Conservation (phyloP, 148 eudicot species). For the Suaeda aralocaspica region DNA sequence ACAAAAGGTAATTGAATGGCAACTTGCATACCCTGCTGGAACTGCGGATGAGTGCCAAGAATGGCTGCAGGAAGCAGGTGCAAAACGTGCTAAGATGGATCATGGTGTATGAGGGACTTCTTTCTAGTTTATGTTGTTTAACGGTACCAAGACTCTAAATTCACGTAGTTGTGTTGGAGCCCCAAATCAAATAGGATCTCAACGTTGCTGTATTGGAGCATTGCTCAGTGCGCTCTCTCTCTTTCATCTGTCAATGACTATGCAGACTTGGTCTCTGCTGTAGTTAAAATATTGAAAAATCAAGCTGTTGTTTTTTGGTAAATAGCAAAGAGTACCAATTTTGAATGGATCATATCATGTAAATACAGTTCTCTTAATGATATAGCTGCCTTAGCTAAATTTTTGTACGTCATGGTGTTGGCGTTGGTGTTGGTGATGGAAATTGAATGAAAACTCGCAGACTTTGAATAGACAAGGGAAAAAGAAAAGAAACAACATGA, state of each 20-base stretch:
- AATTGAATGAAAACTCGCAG: too few relatives aligned
- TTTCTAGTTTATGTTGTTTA: neutral
- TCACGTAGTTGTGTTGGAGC: neutral
- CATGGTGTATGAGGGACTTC: slow-evolving; percentile 7
- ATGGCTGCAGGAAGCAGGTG: slow-evolving; percentile 62
- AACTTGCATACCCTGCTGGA: slow-evolving; percentile 70
- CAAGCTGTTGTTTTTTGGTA: neutral
- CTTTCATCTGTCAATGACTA: neutral
- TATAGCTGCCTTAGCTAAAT: too few relatives aligned
- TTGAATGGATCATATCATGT: too few relatives aligned
- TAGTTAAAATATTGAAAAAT: neutral
- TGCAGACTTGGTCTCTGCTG: neutral
- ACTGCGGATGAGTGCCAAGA: slow-evolving; percentile 71
- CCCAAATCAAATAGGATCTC: neutral
- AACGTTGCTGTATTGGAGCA: neutral
- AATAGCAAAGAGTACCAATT: neutral
- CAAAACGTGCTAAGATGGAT: slow-evolving; percentile 65
- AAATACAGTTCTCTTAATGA: too few relatives aligned
- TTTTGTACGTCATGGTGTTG: too few relatives aligned
- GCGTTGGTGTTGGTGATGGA: too few relatives aligned
- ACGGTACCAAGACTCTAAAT: too few relatives aligned
- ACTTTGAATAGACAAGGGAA: too few relatives aligned
- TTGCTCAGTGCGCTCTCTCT: too few relatives aligned
- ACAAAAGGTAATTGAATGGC: slow-evolving; percentile 82
- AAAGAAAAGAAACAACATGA: too few relatives aligned